phyloP scores from a whole-genome alignment of 441 rosid species.

The Bocquillonia castaneifolia region DNA sequence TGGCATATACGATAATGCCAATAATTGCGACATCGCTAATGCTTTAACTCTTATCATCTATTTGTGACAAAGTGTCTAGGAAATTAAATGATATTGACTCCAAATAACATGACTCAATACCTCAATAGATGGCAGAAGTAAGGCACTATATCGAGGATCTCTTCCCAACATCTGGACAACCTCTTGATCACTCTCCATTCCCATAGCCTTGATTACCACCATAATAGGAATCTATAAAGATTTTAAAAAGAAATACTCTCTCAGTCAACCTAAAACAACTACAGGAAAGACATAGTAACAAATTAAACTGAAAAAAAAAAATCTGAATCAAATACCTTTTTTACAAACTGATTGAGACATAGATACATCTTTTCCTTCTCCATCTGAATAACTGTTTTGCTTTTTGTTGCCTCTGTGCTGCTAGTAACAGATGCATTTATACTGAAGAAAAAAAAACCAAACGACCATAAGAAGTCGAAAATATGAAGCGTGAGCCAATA shows the following conservation, averaged over 20 bases:
- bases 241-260: slow-evolving; percentile 1
- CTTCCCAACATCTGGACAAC: slow-evolving; percentile 93
- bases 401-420: slow-evolving; percentile 78
- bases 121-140: slow-evolving; percentile 87
- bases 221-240: slow-evolving; percentile 69
- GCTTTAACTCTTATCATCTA: too few relatives aligned
- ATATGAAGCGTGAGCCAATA: neutral
- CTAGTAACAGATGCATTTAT: slow-evolving; percentile 92
- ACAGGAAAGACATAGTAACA: neutral
- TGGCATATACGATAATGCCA: too few relatives aligned
- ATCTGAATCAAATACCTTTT: slow-evolving; percentile 43
- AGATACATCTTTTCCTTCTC: slow-evolving; percentile 87
- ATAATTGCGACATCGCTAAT: neutral
- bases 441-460: slow-evolving; percentile 34
- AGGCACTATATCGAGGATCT: slow-evolving; percentile 77
- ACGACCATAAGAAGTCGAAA: slow-evolving; percentile 3
- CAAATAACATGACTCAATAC: slow-evolving; percentile 31
- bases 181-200: slow-evolving; percentile 97
- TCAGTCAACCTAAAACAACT: neutral
- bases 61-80: too few relatives aligned
- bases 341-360: slow-evolving; percentile 62
- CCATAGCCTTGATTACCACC: slow-evolving; percentile 92
- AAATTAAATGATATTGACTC: neutral
- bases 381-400: slow-evolving; percentile 86
- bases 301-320: neutral